Evolutionary conservation across 352 stramenopile genomes (phyloP), one percentile per base, ranked within the genome.

Genomic region (Phytophthora palmivora): DNA sequence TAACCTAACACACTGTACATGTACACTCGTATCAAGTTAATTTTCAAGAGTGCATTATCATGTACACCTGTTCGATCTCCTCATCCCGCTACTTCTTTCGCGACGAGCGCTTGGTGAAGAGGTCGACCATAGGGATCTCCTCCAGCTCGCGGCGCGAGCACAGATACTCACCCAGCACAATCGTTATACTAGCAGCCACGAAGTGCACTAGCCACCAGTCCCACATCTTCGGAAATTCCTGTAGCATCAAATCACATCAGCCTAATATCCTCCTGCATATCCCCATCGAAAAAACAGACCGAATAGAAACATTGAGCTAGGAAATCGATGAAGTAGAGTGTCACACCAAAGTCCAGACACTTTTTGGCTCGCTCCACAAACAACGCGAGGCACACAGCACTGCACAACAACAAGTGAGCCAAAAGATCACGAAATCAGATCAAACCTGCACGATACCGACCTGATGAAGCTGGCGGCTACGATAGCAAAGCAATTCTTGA

Each of bases 341-440:
- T 96, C 33, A 95, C 80, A 45, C 88, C 89, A 82, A 97, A 97
- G 70, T 97, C 89, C 50, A 97, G 76, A 46, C 89, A 97, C 63
- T 97, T 97, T 49, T 97, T 97, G 36, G 89, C 86, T 19, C 89
- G 83, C 69, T 97, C 89, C 26, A 97, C 86, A 41, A 97, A 92
- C 18, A 95, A 33, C 34, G 72, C 80, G 36, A 97, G 76, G 22
- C 74, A 87, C 14, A 93, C 74, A 14, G 89, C 86, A 59, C 86
- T 88, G 45, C 34, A 62, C 2, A 42, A 52, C 43, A 24, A 69
- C 21, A 18, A 48, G 32, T 48, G 26, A 66, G 51, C n/a, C n/a
- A 52, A 43, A 21, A 57, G 15, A 28, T 41, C 30, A 60, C 7
- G 4, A 36, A 6, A 14, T 16, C 18, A 34, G 24, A 6, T 28